Percentiles rank a stretch among this genome's conserved stretches.
Evolutionary conservation across 345 rosid species (phyloP).

Genomic region (Gynandropsis gynandra): DNA sequence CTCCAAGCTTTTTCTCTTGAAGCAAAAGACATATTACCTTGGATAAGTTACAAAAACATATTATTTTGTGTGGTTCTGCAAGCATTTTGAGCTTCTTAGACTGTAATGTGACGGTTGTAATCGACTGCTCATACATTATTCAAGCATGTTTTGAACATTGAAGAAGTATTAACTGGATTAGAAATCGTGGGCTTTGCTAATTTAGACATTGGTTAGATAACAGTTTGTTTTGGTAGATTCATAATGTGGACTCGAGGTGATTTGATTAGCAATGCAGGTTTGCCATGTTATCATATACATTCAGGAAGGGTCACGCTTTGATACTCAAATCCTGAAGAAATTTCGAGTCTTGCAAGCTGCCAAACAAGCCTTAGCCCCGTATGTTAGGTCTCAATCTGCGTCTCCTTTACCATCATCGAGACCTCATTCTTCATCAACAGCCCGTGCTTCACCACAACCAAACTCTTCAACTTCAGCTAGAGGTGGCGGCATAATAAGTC

Average conservation of each 20-base stretch:
- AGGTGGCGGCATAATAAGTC: constrained; percentile 39
- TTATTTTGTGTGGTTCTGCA: not conserved
- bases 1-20: not conserved
- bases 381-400: constrained; percentile 40
- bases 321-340: constrained; percentile 53
- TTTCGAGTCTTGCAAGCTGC: constrained; percentile 77
- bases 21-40: not conserved
- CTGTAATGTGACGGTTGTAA: not conserved
- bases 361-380: constrained; percentile 53
- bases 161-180: not conserved
- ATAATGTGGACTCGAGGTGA: constrained; percentile 10
- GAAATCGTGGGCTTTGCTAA: not conserved
- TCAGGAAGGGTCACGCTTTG: constrained; percentile 60
- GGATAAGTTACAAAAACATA: not conserved
- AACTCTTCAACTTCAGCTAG: constrained; percentile 43
- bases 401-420: constrained; percentile 29
- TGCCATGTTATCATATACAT: constrained; percentile 67
- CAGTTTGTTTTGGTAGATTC: constrained; percentile 1
- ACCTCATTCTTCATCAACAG: constrained; percentile 39
- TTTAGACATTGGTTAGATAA: constrained; percentile 1
- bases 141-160: not conserved
- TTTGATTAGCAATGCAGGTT: constrained; percentile 58
- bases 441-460: constrained; percentile 24
- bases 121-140: not conserved
- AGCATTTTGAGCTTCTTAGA: not conserved